A percentile compares a stretch with the other conserved stretches of the same genome.
Evolutionary conservation across 805 yeast species (phyloP).

Genomic region (Pichia paraexigua): DNA sequence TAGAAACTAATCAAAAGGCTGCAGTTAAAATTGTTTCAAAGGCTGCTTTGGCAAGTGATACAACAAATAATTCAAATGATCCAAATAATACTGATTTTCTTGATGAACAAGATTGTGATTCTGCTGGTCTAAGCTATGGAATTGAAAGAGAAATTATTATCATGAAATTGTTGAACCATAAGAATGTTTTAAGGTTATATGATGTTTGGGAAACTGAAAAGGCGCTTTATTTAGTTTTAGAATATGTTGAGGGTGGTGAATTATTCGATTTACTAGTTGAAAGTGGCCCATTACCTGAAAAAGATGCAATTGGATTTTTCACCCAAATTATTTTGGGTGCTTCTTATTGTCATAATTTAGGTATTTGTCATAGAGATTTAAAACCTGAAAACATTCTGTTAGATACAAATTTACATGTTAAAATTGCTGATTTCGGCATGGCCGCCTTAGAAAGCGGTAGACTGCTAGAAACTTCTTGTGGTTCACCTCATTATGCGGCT

Average conservation of each 20-base stretch:
- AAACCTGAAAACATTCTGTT: slow-evolving; percentile 74
- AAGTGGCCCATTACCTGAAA: slow-evolving; percentile 79
- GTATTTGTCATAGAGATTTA: slow-evolving; percentile 70
- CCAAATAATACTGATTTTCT: slow-evolving; percentile 12
- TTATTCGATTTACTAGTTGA: slow-evolving; percentile 86
- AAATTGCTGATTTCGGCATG: slow-evolving; percentile 98
- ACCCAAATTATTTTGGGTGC: slow-evolving; percentile 61
- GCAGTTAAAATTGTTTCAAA: slow-evolving; percentile 97
- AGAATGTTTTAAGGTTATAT: slow-evolving; percentile 68
- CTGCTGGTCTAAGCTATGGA: slow-evolving; percentile 67
- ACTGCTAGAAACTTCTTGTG: slow-evolving; percentile 89
- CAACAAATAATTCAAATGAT: not conserved
- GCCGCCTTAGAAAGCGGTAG: slow-evolving; percentile 85
- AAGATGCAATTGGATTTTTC: slow-evolving; percentile 85
- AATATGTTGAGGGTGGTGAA: slow-evolving; percentile 97
- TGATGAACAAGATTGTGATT: slow-evolving; percentile 35
- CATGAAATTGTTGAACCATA: slow-evolving; percentile 73
- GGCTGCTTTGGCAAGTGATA: slow-evolving; percentile 39
- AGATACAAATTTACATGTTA: slow-evolving; percentile 80
- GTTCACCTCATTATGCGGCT: slow-evolving; percentile 97
- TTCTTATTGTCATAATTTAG: slow-evolving; percentile 56
- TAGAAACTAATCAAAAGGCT: slow-evolving; percentile 77
- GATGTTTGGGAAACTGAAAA: slow-evolving; percentile 87
- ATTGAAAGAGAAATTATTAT: slow-evolving; percentile 80
- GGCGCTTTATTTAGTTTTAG: slow-evolving; percentile 78